Evolutionary conservation across 768 basidiomycete species (phyloP), one percentile per base, ranked within the genome.

Genomic region (Naganishia vishniacii): DNA sequence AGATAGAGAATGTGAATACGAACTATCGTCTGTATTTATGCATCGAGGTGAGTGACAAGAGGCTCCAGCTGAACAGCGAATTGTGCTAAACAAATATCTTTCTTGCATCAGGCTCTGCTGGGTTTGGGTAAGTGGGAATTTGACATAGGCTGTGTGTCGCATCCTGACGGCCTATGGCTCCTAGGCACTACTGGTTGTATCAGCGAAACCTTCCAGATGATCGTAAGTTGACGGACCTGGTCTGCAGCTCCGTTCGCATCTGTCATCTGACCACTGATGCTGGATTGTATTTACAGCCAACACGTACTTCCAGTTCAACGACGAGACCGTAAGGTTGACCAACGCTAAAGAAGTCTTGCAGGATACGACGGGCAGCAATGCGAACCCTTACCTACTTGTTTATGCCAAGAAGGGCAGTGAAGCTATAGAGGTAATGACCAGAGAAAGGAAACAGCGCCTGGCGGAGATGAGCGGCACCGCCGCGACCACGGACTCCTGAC

Each of bases 271-370:
- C 1, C 23, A 42, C 46, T 64, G 51, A 64, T 42, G 13, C 16
- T 3, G 25, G 32, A 8, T 46, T 18, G n/a, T 18, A 31, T 51
- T 9, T 59, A 32, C 58, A 74, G 73, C 86, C 12, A 87, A 95
- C 63, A 81, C 83, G 46, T 97, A 92, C 90, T 91, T 92, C 83
- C 94, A 94, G 79, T 91, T 94, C 79, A 97, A 97, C 74, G 93
- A 97, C 74, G 89, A 89, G 40, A 85, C 84, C 64, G 90, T 98
- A 9, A 82, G 84, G 3, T 81, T 84, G 28, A 88, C 91, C 0
- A 77, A 82, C 9, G 88, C 88, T 71, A 84, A 84, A 8, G 92
- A 95, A 71, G 88, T 97, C 1, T 80, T 95, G 59, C 86, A 85
- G 29, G 89, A 95, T 79, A 88, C 91, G 37, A 90, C 74, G 42